Percentiles rank a stretch among this genome's conserved stretches.
These are phyloP conservation scores for Fusarium dimerum DNA, from an alignment of 2,329 filamentous ascomycete species.

Conservation along the genomic window DNA sequence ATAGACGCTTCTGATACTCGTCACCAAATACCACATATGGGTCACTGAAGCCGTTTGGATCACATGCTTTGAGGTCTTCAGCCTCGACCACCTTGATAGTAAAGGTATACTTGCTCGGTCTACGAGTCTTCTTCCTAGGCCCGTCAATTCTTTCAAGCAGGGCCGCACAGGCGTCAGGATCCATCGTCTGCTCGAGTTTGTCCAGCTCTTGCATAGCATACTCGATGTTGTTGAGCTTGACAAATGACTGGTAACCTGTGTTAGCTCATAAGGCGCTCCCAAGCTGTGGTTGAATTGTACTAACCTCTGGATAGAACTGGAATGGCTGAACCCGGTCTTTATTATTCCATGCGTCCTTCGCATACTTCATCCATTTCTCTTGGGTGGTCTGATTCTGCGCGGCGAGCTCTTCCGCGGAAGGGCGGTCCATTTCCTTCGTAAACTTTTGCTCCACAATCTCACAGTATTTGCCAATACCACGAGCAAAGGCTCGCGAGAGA, in stretches of 20 bases:
- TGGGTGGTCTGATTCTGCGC: slow-evolving; percentile 78
- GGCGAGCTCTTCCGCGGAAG: slow-evolving; percentile 84
- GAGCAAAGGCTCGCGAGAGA: slow-evolving; percentile 79
- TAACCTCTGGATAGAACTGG: slow-evolving; percentile 90
- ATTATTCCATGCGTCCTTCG: slow-evolving; percentile 88
- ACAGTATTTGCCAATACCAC: slow-evolving; percentile 84
- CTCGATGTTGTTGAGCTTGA: slow-evolving; percentile 97
- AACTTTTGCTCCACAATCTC: slow-evolving; percentile 87
- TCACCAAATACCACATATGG: slow-evolving; percentile 96
- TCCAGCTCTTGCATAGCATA: slow-evolving; percentile 92
- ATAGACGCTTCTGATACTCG: slow-evolving; percentile 94
- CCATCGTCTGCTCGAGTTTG: slow-evolving; percentile 83
- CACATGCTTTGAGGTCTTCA: slow-evolving; percentile 97
- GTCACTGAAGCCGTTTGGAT: slow-evolving; percentile 90
- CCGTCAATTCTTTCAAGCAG: slow-evolving; percentile 76
- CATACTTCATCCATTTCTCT: slow-evolving; percentile 90
- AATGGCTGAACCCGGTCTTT: slow-evolving; percentile 96
- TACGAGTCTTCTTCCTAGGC: slow-evolving; percentile 63
- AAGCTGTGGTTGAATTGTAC: slow-evolving; percentile 19
- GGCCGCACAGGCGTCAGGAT: slow-evolving; percentile 86
- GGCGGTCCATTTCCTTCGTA: slow-evolving; percentile 86
- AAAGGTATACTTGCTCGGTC: slow-evolving; percentile 89
- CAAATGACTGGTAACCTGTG: slow-evolving; percentile 69
- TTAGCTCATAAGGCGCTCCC: slow-evolving; percentile 24
- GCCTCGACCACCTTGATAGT: slow-evolving; percentile 98